phyloP scores from a whole-genome alignment of 1,139 yeast genomes.

The Geotrichum klebahnii region DNA sequence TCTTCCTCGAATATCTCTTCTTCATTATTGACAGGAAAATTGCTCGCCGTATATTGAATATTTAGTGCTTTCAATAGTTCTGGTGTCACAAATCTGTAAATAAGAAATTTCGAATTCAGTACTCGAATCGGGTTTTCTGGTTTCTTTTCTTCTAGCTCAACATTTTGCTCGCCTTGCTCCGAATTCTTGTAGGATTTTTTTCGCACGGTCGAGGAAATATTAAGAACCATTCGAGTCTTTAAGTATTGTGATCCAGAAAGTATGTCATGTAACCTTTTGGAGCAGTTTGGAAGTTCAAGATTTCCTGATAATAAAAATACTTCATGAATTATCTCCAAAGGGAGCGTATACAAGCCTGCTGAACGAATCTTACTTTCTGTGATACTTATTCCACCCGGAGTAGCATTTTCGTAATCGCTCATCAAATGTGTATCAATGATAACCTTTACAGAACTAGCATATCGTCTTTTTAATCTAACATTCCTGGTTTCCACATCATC shows the following conservation, averaged over 20 bases:
- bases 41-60: slow-evolving; percentile 7
- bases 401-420: too few relatives aligned
- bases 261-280: slow-evolving; percentile 6
- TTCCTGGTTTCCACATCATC: too few relatives aligned
- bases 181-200: background rate
- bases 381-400: too few relatives aligned
- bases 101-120: slow-evolving; percentile 10
- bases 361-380: too few relatives aligned
- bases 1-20: slow-evolving; percentile 1
- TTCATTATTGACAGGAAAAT: slow-evolving; percentile 14
- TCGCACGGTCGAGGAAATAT: slow-evolving; percentile 2
- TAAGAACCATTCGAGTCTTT: slow-evolving; percentile 11
- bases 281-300: slow-evolving; percentile 13
- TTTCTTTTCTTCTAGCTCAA: slow-evolving; percentile 3
- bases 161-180: background rate
- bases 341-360: background rate
- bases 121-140: slow-evolving; percentile 10
- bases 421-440: too few relatives aligned
- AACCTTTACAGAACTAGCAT: too few relatives aligned
- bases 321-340: slow-evolving; percentile 14
- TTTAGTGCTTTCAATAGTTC: slow-evolving; percentile 12
- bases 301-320: slow-evolving; percentile 16
- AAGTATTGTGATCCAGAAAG: slow-evolving; percentile 8
- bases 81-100: slow-evolving; percentile 14
- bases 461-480: too few relatives aligned